Evolutionary conservation across 1,284 basidiomycete genomes (phyloP), one percentile per base, ranked within the genome.

Genomic region (Mycena sp.): DNA sequence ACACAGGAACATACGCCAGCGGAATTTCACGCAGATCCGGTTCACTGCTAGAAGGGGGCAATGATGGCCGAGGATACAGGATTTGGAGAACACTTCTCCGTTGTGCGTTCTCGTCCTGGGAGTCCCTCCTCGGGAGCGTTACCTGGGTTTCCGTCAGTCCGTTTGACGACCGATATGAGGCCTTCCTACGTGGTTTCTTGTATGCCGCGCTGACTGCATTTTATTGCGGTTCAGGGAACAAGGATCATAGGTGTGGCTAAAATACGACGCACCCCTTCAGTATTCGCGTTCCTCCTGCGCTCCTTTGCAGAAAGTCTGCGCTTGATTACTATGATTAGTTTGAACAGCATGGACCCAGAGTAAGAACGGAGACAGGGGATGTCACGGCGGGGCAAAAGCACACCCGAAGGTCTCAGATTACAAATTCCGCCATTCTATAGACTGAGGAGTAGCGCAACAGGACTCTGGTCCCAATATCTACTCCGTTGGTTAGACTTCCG

Each of bases 51-150:
- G 46, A 53, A n/a, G 26, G 26, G 12, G 38, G 41, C 11, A 61
- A 37, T 2, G 58, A 53, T 49, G 51, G 53, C 25, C 59, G 59
- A 51, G 52, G 59, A 23, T 56, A 50, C 45, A 61, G 23, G 11
- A 62, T 43, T 17, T 62, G 38, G 9, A 62, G 48, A n/a, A 62
- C 41, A n/a, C 53, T 56, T 45, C 40, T 61, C 9, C 52, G 50
- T 21, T 58, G 30, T 19, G 44, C 53, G 21, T 17, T 43, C 16
- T 61, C 59, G n/a, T 61, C 46, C 45, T 48, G 50, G 19, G 49
- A 40, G 19, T 44, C 12, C 16, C 58, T 37, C 16, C 58, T 28
- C 17, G 51, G 40, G 17, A 51, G 51, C 29, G n/a, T n/a, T n/a
- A n/a, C n/a, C n/a, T n/a, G n/a, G n/a, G n/a, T n/a, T n/a, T n/a